Conservation (phyloP, 257 asterid species). For the Nyctanthes arbortristis region DNA sequence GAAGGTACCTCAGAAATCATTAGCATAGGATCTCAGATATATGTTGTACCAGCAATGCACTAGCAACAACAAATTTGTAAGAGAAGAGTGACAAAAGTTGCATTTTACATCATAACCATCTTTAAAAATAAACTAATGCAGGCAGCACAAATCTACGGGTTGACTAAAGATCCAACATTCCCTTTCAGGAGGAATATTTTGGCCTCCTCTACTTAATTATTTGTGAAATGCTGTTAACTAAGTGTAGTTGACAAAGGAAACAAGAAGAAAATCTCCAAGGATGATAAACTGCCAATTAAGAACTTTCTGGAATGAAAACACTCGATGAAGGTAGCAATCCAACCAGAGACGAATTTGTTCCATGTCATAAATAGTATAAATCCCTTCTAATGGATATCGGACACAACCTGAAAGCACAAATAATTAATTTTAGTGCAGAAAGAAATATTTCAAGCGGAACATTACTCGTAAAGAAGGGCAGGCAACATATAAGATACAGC, state of each 20-base stretch:
- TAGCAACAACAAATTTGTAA: constrained; percentile 29
- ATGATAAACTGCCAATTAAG: constrained; percentile 81
- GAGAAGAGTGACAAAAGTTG: constrained; percentile 26
- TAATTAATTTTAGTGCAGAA: background rate
- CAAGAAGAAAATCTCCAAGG: constrained; percentile 75
- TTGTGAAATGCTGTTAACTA: constrained; percentile 56
- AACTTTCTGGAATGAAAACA: constrained; percentile 78
- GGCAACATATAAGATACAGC: no score
- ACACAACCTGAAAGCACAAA: constrained; percentile 48
- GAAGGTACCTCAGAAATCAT: constrained; percentile 46
- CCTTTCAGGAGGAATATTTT: constrained; percentile 47
- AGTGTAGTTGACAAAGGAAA: constrained; percentile 87
- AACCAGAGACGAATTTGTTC: constrained; percentile 82
- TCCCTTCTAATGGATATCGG: constrained; percentile 42
- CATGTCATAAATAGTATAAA: constrained; percentile 73
- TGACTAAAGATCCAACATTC: constrained; percentile 55
- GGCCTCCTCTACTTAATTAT: constrained; percentile 56
- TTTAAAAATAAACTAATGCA: constrained; percentile 9
- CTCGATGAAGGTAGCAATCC: constrained; percentile 60
- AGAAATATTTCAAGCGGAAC: background rate
- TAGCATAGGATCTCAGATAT: constrained; percentile 48
- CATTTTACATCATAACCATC: constrained; percentile 16
- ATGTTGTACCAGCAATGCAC: constrained; percentile 47
- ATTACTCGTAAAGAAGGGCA: no score
- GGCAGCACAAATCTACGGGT: constrained; percentile 55